Conservation (phyloP, 768 basidiomycete genomes). For the Crucibulum laeve region DNA sequence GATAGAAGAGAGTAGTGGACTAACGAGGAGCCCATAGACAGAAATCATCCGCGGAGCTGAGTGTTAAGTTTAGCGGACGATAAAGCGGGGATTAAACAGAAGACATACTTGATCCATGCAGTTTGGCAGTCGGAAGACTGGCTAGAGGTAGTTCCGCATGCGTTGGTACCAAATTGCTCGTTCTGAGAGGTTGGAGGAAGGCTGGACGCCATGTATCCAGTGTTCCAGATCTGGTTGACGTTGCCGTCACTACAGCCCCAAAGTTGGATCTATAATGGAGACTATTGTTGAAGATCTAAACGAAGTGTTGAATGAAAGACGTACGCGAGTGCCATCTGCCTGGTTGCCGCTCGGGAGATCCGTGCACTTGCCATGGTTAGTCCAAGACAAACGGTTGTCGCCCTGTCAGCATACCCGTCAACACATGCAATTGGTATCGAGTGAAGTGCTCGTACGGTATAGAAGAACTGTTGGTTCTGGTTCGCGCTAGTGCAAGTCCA, state of each 20-base stretch:
- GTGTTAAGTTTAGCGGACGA: neutral
- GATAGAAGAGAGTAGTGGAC: slow-evolving; percentile 9
- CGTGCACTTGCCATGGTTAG: slow-evolving; percentile 42
- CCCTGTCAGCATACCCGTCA: slow-evolving; percentile 8
- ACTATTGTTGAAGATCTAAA: neutral
- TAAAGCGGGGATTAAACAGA: slow-evolving; percentile 12
- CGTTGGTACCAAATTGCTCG: slow-evolving; percentile 63
- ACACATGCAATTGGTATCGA: neutral
- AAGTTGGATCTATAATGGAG: slow-evolving; percentile 35
- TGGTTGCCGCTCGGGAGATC: slow-evolving; percentile 39
- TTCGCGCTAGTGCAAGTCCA: slow-evolving; percentile 41
- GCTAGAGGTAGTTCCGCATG: slow-evolving; percentile 57
- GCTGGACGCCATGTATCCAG: slow-evolving; percentile 36
- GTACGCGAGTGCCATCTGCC: slow-evolving; percentile 36
- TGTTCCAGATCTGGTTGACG: slow-evolving; percentile 51
- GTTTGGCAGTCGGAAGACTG: slow-evolving; percentile 69
- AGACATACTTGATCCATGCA: slow-evolving; percentile 53
- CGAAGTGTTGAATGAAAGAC: slow-evolving; percentile 6
- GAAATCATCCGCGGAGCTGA: slow-evolving; percentile 59
- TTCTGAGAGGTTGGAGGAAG: slow-evolving; percentile 49
- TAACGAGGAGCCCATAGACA: slow-evolving; percentile 64
- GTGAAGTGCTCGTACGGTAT: slow-evolving; percentile 25
- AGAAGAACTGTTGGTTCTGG: slow-evolving; percentile 42
- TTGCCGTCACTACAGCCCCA: slow-evolving; percentile 37
- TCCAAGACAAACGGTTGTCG: slow-evolving; percentile 42